A percentile compares a stretch with the other conserved stretches of the same genome.
These are phyloP conservation scores for Chloris gayana DNA, from an alignment of 176 grass and related monocot species.

Conservation along the genomic window DNA sequence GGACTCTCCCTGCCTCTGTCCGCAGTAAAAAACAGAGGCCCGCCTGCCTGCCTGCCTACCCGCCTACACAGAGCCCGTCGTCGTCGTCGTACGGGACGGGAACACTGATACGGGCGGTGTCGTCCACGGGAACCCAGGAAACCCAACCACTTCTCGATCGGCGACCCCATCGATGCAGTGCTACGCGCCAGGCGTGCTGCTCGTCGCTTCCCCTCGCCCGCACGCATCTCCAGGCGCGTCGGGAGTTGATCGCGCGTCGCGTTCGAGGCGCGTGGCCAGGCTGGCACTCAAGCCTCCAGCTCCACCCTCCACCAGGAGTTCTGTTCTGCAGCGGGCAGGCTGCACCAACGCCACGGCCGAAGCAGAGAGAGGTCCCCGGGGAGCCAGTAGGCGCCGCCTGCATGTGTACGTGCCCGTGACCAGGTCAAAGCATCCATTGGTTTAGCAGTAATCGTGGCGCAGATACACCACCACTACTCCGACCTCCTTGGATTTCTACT, in stretches of 20 bases:
- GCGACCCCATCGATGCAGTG: background rate
- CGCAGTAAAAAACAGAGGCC: slow-evolving; percentile 24
- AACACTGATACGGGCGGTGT: slow-evolving; percentile 21
- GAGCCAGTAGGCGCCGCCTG: background rate
- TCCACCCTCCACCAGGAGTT: no score
- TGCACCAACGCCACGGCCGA: background rate
- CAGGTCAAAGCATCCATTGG: background rate
- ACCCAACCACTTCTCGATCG: background rate
- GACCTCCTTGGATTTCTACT: background rate
- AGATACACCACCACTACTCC: background rate
- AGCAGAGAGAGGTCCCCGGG: background rate
- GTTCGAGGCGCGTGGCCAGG: slow-evolving; percentile 4
- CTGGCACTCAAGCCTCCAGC: no score
- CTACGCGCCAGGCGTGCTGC: background rate
- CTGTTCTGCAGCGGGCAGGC: background rate
- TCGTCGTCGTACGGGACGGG: background rate
- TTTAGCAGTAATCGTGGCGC: background rate
- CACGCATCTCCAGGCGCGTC: slow-evolving; percentile 24
- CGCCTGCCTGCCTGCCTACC: background rate
- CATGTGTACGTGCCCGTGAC: slow-evolving; percentile 3
- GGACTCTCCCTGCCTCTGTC: background rate
- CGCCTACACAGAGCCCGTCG: no score
- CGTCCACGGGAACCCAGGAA: background rate
- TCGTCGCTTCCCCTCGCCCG: slow-evolving; percentile 3
- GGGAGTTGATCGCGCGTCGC: slow-evolving; percentile 4